These are phyloP conservation scores for Fragosphaeria purpurea DNA, from an alignment of 2,329 filamentous ascomycete species.

Conservation along the genomic window DNA sequence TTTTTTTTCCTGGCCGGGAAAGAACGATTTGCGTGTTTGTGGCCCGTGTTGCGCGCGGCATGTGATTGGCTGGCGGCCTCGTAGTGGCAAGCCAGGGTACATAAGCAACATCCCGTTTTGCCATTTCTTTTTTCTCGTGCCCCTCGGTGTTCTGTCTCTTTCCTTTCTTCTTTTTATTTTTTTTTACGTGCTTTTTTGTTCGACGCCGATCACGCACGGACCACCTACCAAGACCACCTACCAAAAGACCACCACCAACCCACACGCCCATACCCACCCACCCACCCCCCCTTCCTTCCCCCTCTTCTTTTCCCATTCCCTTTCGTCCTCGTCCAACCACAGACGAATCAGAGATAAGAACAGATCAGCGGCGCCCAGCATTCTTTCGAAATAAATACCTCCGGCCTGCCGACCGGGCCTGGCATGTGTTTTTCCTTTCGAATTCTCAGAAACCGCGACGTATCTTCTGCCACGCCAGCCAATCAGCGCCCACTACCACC, in stretches of 20 bases:
- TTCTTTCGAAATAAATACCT: constrained; percentile 27
- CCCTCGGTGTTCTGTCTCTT: neutral
- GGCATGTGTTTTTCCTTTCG: constrained; percentile 22
- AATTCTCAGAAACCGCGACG: constrained; percentile 18
- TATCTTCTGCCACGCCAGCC: constrained; percentile 8
- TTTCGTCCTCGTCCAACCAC: constrained; percentile 14
- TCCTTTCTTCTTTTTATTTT: constrained; percentile 3
- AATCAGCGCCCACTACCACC: constrained; percentile 8
- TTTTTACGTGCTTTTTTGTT: constrained; percentile 4
- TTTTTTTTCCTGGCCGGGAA: neutral
- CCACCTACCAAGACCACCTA: neutral
- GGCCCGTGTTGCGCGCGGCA: constrained; percentile 3
- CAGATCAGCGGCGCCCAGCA: constrained; percentile 16
- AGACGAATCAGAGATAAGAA: constrained; percentile 19
- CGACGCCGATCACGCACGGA: constrained; percentile 8
- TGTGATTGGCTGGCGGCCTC: constrained; percentile 9
- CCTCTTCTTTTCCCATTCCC: constrained; percentile 2
- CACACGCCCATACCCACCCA: neutral
- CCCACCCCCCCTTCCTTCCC: neutral
- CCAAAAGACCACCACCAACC: too few relatives aligned
- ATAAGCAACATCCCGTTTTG: constrained; percentile 8
- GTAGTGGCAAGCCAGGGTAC: constrained; percentile 9
- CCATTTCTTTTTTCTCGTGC: constrained; percentile 2
- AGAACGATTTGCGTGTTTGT: neutral
- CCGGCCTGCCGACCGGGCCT: constrained; percentile 23